A percentile compares a stretch with the other conserved stretches of the same genome.
Conservation (phyloP, 2,329 filamentous ascomycete species). For the Pseudogymnoascus verrucosus region DNA sequence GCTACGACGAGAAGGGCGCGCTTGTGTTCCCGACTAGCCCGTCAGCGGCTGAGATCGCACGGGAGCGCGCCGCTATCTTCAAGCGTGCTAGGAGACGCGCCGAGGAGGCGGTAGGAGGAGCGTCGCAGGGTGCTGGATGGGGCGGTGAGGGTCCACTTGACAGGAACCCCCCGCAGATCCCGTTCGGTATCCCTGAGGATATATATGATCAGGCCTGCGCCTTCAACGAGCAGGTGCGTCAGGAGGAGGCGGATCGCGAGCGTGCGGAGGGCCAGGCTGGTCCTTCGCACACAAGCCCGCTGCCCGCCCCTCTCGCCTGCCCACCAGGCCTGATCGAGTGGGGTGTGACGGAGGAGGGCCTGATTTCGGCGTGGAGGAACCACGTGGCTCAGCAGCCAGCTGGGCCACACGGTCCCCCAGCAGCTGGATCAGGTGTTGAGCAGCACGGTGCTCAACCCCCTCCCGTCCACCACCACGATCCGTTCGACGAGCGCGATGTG, state of each 20-base stretch:
- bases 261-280: neutral
- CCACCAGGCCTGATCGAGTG: neutral
- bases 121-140: neutral
- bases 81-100: neutral
- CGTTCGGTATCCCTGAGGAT: neutral
- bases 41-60: neutral
- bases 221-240: neutral
- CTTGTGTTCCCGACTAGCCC: neutral
- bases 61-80: neutral
- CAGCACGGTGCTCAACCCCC: neutral
- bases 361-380: neutral
- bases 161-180: neutral
- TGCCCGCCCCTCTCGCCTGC: neutral
- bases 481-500: neutral
- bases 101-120: neutral
- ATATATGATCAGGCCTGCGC: neutral
- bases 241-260: neutral
- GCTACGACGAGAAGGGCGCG: neutral
- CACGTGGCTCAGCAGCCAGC: neutral
- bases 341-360: neutral
- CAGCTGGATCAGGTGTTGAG: neutral
- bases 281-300: neutral
- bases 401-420: neutral
- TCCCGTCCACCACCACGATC: neutral
- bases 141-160: neutral